Conservation (phyloP, 345 rosid genomes). For the Aurinia saxatilis region DNA sequence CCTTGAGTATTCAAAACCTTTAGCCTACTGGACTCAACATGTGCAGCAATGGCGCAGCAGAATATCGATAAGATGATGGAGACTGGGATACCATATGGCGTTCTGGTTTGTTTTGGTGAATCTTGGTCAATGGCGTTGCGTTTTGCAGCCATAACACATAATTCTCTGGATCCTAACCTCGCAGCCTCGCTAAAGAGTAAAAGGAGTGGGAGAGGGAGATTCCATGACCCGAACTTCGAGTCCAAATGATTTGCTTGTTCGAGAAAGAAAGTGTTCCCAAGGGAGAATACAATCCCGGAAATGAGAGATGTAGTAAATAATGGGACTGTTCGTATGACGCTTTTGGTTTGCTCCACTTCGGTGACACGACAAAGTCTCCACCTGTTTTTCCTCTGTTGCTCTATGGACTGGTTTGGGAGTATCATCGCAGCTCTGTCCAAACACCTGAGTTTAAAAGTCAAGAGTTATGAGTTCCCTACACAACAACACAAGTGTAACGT, state of each 20-base stretch:
- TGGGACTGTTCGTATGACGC: constrained; percentile 21
- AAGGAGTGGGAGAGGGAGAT: constrained; percentile 31
- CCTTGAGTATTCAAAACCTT: constrained; percentile 13
- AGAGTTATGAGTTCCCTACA: not conserved
- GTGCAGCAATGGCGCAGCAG: constrained; percentile 33
- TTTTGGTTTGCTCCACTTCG: constrained; percentile 37
- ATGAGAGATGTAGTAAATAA: constrained; percentile 28
- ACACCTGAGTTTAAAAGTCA: constrained; percentile 9
- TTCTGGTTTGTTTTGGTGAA: constrained; percentile 13
- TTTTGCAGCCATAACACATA: constrained; percentile 26
- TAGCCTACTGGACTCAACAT: constrained; percentile 30
- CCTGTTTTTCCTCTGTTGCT: constrained; percentile 24
- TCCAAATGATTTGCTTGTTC: constrained; percentile 34
- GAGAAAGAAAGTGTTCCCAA: constrained; percentile 34
- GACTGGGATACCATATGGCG: constrained; percentile 26
- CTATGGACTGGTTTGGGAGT: constrained; percentile 20
- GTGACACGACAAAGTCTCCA: constrained; percentile 41
- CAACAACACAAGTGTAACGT: not conserved
- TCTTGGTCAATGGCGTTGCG: not conserved
- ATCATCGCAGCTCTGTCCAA: constrained; percentile 36
- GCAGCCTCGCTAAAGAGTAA: constrained; percentile 27
- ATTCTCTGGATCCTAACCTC: constrained; percentile 17
- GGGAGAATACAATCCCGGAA: constrained; percentile 27
- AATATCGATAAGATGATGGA: constrained; percentile 33
- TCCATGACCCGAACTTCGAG: constrained; percentile 23